These are phyloP conservation scores for Lindgomyces ingoldianus DNA, from an alignment of 495 filamentous ascomycete genomes.

Conservation along the genomic window DNA sequence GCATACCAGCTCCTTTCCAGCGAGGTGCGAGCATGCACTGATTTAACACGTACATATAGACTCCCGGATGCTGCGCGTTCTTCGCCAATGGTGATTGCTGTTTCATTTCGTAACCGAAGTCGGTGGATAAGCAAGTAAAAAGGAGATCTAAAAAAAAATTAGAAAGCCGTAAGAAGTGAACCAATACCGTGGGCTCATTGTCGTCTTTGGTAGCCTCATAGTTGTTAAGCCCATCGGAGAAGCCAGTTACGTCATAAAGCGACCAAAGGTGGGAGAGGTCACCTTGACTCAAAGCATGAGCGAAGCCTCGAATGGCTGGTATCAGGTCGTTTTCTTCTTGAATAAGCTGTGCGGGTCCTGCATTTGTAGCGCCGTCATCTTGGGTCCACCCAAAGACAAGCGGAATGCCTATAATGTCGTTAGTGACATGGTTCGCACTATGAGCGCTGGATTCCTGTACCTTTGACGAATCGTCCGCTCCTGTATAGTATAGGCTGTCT, in stretches of 20 bases:
- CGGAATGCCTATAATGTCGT: constrained; percentile 31
- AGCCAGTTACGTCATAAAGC: constrained; percentile 35
- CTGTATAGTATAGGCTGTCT: constrained; percentile 31
- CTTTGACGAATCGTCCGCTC: constrained; percentile 39
- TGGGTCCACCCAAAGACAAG: constrained; percentile 42
- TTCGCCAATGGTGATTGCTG: constrained; percentile 1
- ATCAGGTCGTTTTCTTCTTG: not conserved
- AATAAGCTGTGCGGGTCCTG: constrained; percentile 25
- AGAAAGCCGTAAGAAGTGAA: constrained; percentile 41
- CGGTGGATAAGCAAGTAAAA: constrained; percentile 42
- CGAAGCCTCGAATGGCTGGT: not conserved
- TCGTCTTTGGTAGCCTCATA: constrained; percentile 31
- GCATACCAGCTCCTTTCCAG: constrained; percentile 36
- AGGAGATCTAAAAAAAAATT: constrained; percentile 41
- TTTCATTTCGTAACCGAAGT: constrained; percentile 38
- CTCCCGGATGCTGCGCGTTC: constrained; percentile 17
- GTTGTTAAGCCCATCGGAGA: constrained; percentile 24
- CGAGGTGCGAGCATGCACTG: constrained; percentile 40
- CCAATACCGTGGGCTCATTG: constrained; percentile 28
- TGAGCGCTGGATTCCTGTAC: not conserved
- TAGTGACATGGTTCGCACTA: not conserved
- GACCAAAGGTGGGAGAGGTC: constrained; percentile 33
- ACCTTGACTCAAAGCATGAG: not conserved
- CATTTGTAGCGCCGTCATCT: constrained; percentile 41
- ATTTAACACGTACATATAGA: constrained; percentile 39